Conservation (phyloP, 208 protist genomes). For the Angomonas ambiguus region DNA sequence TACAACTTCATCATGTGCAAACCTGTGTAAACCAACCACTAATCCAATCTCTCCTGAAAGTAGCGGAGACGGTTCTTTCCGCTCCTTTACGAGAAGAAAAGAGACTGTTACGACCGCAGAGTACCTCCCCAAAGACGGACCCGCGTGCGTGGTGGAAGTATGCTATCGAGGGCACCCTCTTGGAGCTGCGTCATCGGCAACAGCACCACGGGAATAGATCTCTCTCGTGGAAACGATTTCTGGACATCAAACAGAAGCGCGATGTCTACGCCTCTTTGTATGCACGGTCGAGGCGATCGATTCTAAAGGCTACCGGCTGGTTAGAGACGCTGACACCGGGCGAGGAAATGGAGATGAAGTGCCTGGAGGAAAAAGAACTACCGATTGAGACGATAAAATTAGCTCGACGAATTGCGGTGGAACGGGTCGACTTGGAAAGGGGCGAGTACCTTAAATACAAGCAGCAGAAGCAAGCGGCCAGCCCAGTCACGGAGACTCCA, state of each 20-base stretch:
- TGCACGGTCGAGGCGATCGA: neutral
- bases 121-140: constrained; percentile 22
- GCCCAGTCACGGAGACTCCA: neutral
- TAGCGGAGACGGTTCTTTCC: constrained; percentile 10
- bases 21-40: constrained; percentile 13
- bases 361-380: constrained; percentile 45
- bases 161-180: constrained; percentile 36
- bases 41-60: constrained; percentile 14
- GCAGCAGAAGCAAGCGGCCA: constrained; percentile 4
- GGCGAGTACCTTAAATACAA: constrained; percentile 22
- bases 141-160: constrained; percentile 66
- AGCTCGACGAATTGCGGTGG: constrained; percentile 39
- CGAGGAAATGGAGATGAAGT: constrained; percentile 13
- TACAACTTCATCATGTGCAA: constrained; percentile 21
- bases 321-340: neutral
- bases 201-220: neutral
- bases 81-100: constrained; percentile 26
- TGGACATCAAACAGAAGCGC: constrained; percentile 6
- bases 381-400: constrained; percentile 55
- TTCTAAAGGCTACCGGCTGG: neutral
- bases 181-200: constrained; percentile 25
- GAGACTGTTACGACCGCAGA: constrained; percentile 30
- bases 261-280: constrained; percentile 1
- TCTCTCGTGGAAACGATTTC: constrained; percentile 9
- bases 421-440: constrained; percentile 26